phyloP scores from a whole-genome alignment of 495 filamentous ascomycete species.

The Hypoxylon cercidicola region DNA sequence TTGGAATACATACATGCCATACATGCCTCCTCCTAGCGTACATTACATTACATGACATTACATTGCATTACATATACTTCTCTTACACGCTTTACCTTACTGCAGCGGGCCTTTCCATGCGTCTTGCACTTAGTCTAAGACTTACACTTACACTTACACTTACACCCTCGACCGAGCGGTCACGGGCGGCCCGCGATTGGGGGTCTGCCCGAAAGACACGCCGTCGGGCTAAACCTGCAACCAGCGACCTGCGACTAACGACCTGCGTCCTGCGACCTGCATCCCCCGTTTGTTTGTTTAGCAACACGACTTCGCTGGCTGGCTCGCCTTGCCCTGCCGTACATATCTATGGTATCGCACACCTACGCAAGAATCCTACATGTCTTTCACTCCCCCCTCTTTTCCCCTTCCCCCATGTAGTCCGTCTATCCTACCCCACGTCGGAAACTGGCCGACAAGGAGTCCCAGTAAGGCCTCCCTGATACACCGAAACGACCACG shows the following conservation, averaged over 20 bases:
- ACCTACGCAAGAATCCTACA: conserved; percentile 16
- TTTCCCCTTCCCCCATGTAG: conserved; percentile 10
- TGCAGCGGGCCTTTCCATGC: background rate
- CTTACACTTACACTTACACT: conserved; percentile 7
- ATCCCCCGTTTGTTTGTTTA: too few species aligned
- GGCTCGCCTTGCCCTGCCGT: conserved; percentile 29
- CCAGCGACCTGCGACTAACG: conserved; percentile 2
- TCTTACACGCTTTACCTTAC: too few species aligned
- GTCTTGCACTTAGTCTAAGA: too few species aligned
- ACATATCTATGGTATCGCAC: conserved; percentile 32
- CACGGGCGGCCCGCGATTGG: conserved; percentile 35
- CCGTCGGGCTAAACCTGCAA: conserved; percentile 31
- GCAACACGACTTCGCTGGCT: too few species aligned
- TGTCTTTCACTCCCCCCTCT: conserved; percentile 1
- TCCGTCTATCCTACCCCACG: conserved; percentile 21
- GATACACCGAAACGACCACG: conserved; percentile 31
- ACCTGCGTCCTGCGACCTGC: too few species aligned
- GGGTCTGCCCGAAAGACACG: conserved; percentile 42
- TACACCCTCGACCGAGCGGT: conserved; percentile 1
- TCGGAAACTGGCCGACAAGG: conserved; percentile 23
- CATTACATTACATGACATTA: too few species aligned
- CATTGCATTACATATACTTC: too few species aligned
- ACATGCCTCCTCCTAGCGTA: too few species aligned
- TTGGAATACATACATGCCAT: background rate
- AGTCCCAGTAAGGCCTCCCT: conserved; percentile 26